Conservation (phyloP, 1,284 basidiomycete species). For the Tetrapyrgos nigripes region DNA sequence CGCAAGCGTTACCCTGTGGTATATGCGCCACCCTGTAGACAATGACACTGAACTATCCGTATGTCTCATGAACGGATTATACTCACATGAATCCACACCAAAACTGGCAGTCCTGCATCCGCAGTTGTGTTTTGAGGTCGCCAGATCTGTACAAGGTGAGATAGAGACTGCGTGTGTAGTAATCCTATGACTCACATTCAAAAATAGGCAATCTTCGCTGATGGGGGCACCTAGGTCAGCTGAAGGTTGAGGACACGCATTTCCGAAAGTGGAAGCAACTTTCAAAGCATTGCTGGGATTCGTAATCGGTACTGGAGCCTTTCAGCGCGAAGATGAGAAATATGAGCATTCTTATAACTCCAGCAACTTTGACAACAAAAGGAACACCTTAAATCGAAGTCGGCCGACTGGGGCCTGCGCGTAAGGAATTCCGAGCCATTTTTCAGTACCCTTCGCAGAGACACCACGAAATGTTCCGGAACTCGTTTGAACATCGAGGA, state of each 20-base stretch:
- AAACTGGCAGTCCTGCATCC: slow-evolving; percentile 48
- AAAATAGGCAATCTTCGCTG: slow-evolving; percentile 60
- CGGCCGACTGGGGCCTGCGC: slow-evolving; percentile 62
- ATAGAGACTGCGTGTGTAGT: too few relatives aligned
- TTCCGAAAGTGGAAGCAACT: slow-evolving; percentile 57
- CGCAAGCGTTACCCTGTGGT: slow-evolving; percentile 45
- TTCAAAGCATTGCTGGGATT: slow-evolving; percentile 36
- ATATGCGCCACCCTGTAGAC: slow-evolving; percentile 60
- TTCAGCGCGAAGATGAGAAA: background rate
- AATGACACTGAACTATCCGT: too few relatives aligned
- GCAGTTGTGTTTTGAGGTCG: slow-evolving; percentile 43
- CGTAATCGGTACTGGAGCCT: slow-evolving; percentile 58
- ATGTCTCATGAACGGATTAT: too few relatives aligned
- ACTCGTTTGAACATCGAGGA: slow-evolving; percentile 44
- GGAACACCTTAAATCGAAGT: slow-evolving; percentile 53
- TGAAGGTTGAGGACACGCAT: slow-evolving; percentile 61
- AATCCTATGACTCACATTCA: slow-evolving; percentile 51
- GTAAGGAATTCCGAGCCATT: slow-evolving; percentile 72
- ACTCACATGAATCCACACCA: slow-evolving; percentile 61
- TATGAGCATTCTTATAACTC: background rate
- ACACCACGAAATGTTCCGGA: slow-evolving; percentile 56
- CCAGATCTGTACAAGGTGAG: slow-evolving; percentile 47
- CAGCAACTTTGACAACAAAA: too few relatives aligned
- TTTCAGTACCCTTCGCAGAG: slow-evolving; percentile 50
- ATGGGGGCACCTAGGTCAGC: slow-evolving; percentile 50